Base-by-base conservation (phyloP, 2,329 filamentous ascomycete genomes). In the Trichoderma polysporum region DNA sequence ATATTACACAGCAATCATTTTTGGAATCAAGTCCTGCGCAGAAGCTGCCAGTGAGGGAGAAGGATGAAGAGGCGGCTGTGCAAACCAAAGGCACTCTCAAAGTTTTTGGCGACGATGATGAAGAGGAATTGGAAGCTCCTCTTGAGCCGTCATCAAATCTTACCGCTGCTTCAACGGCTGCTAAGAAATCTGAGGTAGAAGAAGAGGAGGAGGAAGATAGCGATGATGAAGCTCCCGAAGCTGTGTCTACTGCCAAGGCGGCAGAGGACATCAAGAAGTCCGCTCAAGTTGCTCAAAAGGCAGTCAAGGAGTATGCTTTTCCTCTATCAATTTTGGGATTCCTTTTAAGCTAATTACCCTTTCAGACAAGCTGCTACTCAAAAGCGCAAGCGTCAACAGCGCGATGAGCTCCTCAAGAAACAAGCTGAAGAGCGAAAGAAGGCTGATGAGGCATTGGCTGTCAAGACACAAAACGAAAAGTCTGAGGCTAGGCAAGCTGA, bases 191-290 rank as follows among this genome's bases (percentile, higher is more conserved):
- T 10, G 73, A 75, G 17, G 71, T 75, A 4, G 76, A 81, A 3
- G 76, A 79, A 3, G 77, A 78, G 1, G 78, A 80, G 3, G 79
- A 78, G 1, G 80, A 81, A 3, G 79, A 79, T 12, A 82, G 81
- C 49, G 84, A 85, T 50, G 85, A 87, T 61, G 85, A 84, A 56
- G 85, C 85, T 0, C 86, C 86, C 9, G 86, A 88, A 74, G 85
- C 84, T 3, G 81, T 88, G n/a, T 87, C 86, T 0, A 85, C 84
- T 1, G 75, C 77, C 13, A 79, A 79, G 56, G 84, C 81, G 3
- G 84, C 84, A 1, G 79, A 78, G 15, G 78, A 83, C 67, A 77
- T 80, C 25, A 80, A 81, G 68, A 79, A 83, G 70, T 80, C 81
- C 3, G 78, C 80, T 1, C 79, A 83, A 68, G 81, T 79, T 15